A percentile compares a stretch with the other conserved stretches of the same genome.
Evolutionary conservation across 2,329 filamentous ascomycete species (phyloP).

Genomic region (Fusarium ambrosium): DNA sequence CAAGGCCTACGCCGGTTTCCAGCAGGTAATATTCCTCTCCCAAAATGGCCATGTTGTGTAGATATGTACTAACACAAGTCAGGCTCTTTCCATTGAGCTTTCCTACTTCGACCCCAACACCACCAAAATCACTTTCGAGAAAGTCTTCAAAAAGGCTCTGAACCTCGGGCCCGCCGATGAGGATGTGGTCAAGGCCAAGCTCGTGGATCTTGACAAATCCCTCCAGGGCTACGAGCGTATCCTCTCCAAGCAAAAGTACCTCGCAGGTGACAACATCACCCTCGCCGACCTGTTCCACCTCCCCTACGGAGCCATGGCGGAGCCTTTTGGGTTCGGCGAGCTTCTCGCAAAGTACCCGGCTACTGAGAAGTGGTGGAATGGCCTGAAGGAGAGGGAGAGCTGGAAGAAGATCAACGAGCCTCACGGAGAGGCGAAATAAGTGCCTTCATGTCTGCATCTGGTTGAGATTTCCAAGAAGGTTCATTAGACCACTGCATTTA

Average conservation of each 20-base stretch:
- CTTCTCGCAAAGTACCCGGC: constrained; percentile 6
- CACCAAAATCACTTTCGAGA: background rate
- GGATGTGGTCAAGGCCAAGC: background rate
- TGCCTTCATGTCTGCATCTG: background rate
- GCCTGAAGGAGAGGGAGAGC: constrained; percentile 7
- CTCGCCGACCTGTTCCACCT: constrained; percentile 6
- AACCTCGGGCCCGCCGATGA: background rate
- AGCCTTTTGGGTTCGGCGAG: background rate
- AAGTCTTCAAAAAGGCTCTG: background rate
- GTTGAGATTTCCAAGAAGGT: background rate
- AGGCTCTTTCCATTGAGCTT: constrained; percentile 12
- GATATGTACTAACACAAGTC: background rate
- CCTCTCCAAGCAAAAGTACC: constrained; percentile 10
- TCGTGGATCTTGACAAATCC: background rate
- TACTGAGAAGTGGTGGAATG: constrained; percentile 5
- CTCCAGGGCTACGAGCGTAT: constrained; percentile 9
- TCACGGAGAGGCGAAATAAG: background rate
- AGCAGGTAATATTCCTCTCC: background rate
- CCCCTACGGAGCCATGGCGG: background rate
- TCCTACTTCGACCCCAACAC: constrained; percentile 1
- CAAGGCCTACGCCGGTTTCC: background rate
- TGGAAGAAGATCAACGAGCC: constrained; percentile 4
- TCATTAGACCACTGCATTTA: background rate
- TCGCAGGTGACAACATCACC: background rate
- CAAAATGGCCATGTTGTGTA: background rate